Evolutionary conservation across 2,329 filamentous ascomycete genomes (phyloP), one percentile per base, ranked within the genome.

Genomic region (Geoglossum cookeanum): DNA sequence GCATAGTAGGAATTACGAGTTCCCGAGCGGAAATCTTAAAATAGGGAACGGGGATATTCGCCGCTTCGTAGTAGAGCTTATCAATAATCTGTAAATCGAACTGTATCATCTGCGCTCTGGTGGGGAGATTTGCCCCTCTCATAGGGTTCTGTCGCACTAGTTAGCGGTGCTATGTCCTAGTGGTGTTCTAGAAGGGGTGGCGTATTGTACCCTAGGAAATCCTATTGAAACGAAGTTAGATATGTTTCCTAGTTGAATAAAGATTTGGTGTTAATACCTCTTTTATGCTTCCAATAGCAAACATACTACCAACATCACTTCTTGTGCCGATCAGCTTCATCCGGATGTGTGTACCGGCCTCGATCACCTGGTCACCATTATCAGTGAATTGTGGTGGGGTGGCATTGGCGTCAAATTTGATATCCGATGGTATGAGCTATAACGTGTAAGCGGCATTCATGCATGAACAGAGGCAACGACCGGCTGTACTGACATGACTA

Each of bases 371-470:
- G 62, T 95, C 92, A 61, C 87, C 88, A 65, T 95, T 91, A 69
- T 98, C 91, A 44, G 90, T 95, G 70, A 89, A 98, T 66, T 94
- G 88, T 2, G 91, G 89, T n/a, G 92, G 92, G 42, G 91, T 95
- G 55, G 91, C 90, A 65, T 95, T 95, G 52, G 88, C 85, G 67
- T 96, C 91, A 76, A 87, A 97, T 71, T 88, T 92, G 71, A 96
- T 88, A 61, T 94, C 87, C 62, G 80, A 79, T 0, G 92, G 90
- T 64, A 98, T 96, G 73, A 92, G 81, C 87, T 94, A 68, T 35
- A 2, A 44, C 11, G 33, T 57, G 65, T 61, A 64, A 64, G 63
- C 55, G 59, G 64, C 68, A 60, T 67, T 63, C 59, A 39, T 58
- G 22, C 22, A 22, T 22, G 22, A 22, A 22, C 51, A 54, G 54